phyloP scores from a whole-genome alignment of 2,329 filamentous ascomycete species.

The Aspergillus sp. region DNA sequence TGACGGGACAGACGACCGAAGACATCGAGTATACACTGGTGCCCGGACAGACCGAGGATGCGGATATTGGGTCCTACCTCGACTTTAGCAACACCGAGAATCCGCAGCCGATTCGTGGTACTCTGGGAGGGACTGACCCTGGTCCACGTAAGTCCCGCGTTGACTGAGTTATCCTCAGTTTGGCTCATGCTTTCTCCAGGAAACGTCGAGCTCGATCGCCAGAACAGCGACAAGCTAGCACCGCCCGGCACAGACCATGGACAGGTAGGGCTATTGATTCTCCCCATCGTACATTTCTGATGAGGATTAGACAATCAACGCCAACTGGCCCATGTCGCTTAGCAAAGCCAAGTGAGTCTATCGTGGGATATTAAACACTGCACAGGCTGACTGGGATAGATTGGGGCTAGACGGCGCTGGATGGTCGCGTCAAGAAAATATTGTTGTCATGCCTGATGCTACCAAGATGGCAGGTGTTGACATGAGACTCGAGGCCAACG shows the following conservation, averaged over 20 bases:
- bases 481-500: constrained; percentile 61
- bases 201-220: constrained; percentile 56
- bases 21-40: constrained; percentile 50
- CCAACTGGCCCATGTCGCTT: constrained; percentile 59
- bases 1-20: constrained; percentile 42
- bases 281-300: neutral
- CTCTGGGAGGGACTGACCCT: constrained; percentile 55
- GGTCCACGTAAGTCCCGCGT: constrained; percentile 49
- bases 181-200: constrained; percentile 27
- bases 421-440: constrained; percentile 62
- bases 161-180: neutral
- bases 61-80: constrained; percentile 57
- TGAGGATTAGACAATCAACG: constrained; percentile 45
- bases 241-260: constrained; percentile 58
- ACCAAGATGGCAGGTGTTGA: constrained; percentile 62
- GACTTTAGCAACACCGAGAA: constrained; percentile 58
- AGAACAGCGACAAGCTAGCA: constrained; percentile 60
- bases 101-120: constrained; percentile 62
- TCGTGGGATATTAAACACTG: neutral
- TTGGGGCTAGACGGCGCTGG: constrained; percentile 54
- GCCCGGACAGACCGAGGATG: constrained; percentile 56
- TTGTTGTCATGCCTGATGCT: constrained; percentile 53
- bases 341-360: constrained; percentile 49
- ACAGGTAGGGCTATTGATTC: neutral
- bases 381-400: constrained; percentile 21